phyloP scores from a whole-genome alignment of 352 stramenopile species.

The Discostella stelligera region DNA sequence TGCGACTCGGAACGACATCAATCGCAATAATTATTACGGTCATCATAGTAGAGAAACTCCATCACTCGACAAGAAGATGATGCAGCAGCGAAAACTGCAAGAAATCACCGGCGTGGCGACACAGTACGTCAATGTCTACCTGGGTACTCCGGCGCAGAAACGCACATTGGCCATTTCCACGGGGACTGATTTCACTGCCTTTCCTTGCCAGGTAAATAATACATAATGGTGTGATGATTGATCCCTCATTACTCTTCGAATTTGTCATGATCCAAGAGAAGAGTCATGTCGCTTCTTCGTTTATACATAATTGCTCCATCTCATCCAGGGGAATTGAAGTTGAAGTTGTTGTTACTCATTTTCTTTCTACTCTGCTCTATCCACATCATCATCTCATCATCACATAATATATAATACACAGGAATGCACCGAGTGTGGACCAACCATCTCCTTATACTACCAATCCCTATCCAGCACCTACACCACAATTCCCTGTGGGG shows the following conservation, averaged over 20 bases:
- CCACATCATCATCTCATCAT: neutral
- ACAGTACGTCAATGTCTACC: slow-evolving; percentile 50
- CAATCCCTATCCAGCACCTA: slow-evolving; percentile 42
- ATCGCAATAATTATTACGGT: neutral
- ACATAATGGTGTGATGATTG: neutral
- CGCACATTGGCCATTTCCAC: slow-evolving; percentile 40
- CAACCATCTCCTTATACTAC: slow-evolving; percentile 22
- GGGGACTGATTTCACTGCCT: slow-evolving; percentile 47
- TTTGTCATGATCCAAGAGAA: neutral
- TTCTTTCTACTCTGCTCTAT: neutral
- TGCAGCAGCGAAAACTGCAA: neutral
- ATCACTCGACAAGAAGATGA: too few species aligned
- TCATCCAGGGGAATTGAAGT: neutral
- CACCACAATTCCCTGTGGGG: slow-evolving; percentile 42
- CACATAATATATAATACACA: slow-evolving; percentile 7
- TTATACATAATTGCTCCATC: neutral
- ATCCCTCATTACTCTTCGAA: neutral
- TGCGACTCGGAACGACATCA: slow-evolving; percentile 13
- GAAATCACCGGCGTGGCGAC: slow-evolving; percentile 31
- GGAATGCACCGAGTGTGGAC: slow-evolving; percentile 42
- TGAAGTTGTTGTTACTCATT: neutral
- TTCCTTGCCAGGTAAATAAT: slow-evolving; percentile 52
- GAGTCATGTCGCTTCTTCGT: too few species aligned
- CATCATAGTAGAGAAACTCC: neutral
- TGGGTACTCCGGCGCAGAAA: slow-evolving; percentile 52